Evolutionary conservation across 768 basidiomycete species (phyloP), one percentile per base, ranked within the genome.

Genomic region (Neoboletus brunneissimus): DNA sequence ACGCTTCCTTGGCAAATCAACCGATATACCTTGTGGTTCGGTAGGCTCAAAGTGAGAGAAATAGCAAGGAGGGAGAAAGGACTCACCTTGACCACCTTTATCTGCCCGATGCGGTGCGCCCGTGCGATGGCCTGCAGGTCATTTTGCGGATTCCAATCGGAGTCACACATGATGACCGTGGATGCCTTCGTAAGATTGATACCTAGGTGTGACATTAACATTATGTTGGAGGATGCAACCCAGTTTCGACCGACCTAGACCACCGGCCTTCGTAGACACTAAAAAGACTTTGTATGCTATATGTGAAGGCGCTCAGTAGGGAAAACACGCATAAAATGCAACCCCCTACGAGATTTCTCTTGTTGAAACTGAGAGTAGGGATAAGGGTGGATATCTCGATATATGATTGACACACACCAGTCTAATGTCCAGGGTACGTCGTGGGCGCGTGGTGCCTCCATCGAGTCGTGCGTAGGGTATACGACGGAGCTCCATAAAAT

Each of bases 111-210:
- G 11, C 91, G 82, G 68, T 92, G 91, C 0, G 91, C 91, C 41
- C 91, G 79, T 23, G 91, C 91, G 69, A 92, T 90, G 0, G 91
- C 91, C 71, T 92, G 90, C 7, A 92, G 73, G 67, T 93, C 91
- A 67, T 89, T 91, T 69, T 91, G 81, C 16, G 83, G 83, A 67
- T 84, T 84, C 82, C 83, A 84, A 45, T 83, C 82, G 0, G 78
- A 81, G 67, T 92, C 90, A 60, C 86, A 88, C 78, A 92, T 87
- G 66, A 91, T 85, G 59, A 90, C 88, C 4, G 84, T 86, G 45
- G 88, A 82, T 5, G 91, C 91, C 56, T 81, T 91, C 53, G 91
- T 91, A 48, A 93, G 77, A 64, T 93, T 93, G 73, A 93, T 90
- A 48, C 90, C 89, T 75, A 35, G 38, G 65, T 61, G 44, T 29